These are phyloP conservation scores for Bryum argenteum DNA, from an alignment of 225 moss, liverwort and hornwort genomes.

Conservation along the genomic window DNA sequence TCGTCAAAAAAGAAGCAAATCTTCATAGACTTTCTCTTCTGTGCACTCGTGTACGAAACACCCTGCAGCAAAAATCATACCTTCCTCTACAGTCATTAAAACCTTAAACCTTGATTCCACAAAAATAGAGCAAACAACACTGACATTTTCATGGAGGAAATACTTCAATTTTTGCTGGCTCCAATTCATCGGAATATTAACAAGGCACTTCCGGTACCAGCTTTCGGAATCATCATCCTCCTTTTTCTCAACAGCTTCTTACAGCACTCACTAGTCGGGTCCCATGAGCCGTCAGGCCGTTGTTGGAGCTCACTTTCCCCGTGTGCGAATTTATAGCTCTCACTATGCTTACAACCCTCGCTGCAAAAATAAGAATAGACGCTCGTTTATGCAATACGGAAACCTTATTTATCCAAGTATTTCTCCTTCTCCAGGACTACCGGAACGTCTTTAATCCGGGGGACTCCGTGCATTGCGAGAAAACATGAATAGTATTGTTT, in stretches of 20 bases:
- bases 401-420: background rate
- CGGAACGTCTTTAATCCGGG: background rate
- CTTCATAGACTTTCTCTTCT: conserved; percentile 90
- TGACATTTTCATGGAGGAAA: conserved; percentile 59
- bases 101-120: background rate
- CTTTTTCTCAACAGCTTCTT: conserved; percentile 51
- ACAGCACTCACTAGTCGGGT: conserved; percentile 89
- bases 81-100: background rate
- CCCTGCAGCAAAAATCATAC: conserved; percentile 46
- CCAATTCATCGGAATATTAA: conserved; percentile 78
- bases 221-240: conserved; percentile 34
- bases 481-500: too few species aligned
- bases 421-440: background rate
- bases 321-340: conserved; percentile 79
- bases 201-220: conserved; percentile 70
- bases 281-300: conserved; percentile 94
- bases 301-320: conserved; percentile 89
- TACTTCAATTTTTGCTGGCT: conserved; percentile 58
- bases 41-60: conserved; percentile 75
- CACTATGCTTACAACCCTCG: conserved; percentile 77
- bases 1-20: too few species aligned
- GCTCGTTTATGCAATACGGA: conserved; percentile 68
- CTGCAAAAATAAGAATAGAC: conserved; percentile 94
- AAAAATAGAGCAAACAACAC: background rate
- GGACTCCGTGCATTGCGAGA: background rate